phyloP scores from a whole-genome alignment of 495 filamentous ascomycete species.

The Glonium stellatum region DNA sequence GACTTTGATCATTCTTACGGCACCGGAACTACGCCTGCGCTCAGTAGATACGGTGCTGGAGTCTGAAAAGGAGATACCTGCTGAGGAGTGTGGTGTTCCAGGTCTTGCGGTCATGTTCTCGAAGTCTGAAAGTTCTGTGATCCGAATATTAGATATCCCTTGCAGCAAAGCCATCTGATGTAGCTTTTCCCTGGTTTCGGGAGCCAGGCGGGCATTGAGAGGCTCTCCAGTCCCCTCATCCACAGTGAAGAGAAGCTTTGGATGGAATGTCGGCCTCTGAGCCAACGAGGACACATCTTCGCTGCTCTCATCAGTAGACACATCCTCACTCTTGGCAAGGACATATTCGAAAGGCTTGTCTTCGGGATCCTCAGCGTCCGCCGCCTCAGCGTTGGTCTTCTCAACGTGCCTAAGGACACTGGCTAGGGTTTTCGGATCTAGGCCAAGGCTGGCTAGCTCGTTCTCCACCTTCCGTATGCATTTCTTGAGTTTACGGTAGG shows the following conservation, averaged over 20 bases:
- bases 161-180: constrained; percentile 40
- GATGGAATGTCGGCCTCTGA: constrained; percentile 37
- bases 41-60: background rate
- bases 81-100: background rate
- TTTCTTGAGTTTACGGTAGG: constrained; percentile 68
- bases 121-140: constrained; percentile 19
- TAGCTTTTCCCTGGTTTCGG: constrained; percentile 48
- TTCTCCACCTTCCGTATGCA: constrained; percentile 59
- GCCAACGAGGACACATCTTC: background rate
- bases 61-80: background rate
- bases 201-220: constrained; percentile 49
- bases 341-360: constrained; percentile 26
- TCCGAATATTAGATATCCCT: constrained; percentile 23
- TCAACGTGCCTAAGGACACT: constrained; percentile 39
- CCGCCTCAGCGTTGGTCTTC: constrained; percentile 15
- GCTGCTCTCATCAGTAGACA: background rate
- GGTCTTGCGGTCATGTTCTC: background rate
- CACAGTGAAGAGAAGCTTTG: constrained; percentile 54
- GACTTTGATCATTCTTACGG: constrained; percentile 48
- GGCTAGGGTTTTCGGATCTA: constrained; percentile 53
- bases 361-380: constrained; percentile 7
- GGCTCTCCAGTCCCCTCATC: constrained; percentile 46
- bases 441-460: constrained; percentile 55
- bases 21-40: background rate
- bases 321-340: constrained; percentile 7